Percentiles rank a stretch among this genome's conserved stretches.
Evolutionary conservation across 352 stramenopile genomes (phyloP).

Genomic region (Phytophthora constricta): DNA sequence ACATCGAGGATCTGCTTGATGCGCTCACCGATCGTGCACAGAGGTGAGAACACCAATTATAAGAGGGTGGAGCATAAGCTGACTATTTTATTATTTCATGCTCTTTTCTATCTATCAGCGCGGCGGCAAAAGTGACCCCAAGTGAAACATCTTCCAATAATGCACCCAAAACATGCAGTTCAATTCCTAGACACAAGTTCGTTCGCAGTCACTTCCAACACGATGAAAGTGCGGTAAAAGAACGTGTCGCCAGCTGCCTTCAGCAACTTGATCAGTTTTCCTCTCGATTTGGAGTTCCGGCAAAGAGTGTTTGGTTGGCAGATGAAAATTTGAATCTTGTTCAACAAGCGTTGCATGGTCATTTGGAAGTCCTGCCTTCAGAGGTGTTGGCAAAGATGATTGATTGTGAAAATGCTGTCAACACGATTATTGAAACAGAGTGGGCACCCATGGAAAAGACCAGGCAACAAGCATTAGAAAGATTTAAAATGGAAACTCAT

Average conservation of each 20-base stretch:
- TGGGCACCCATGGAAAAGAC: constrained; percentile 67
- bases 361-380: constrained; percentile 63
- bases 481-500: constrained; percentile 38
- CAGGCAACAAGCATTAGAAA: constrained; percentile 51
- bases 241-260: constrained; percentile 48
- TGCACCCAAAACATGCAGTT: constrained; percentile 34
- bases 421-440: constrained; percentile 54
- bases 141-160: no score
- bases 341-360: constrained; percentile 60
- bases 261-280: constrained; percentile 49
- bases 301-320: constrained; percentile 46
- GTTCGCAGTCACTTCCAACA: constrained; percentile 59
- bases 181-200: constrained; percentile 52
- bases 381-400: constrained; percentile 69
- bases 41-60: no score
- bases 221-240: constrained; percentile 47
- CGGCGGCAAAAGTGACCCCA: constrained; percentile 15
- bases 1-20: constrained; percentile 35
- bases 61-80: neutral
- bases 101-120: no score
- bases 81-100: neutral
- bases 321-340: constrained; percentile 57
- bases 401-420: constrained; percentile 53
- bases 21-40: constrained; percentile 36
- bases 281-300: constrained; percentile 53